These are phyloP conservation scores for Rhizoclosmatium sp. DNA, from an alignment of 192 early-diverging fungal genomes.

Conservation along the genomic window DNA sequence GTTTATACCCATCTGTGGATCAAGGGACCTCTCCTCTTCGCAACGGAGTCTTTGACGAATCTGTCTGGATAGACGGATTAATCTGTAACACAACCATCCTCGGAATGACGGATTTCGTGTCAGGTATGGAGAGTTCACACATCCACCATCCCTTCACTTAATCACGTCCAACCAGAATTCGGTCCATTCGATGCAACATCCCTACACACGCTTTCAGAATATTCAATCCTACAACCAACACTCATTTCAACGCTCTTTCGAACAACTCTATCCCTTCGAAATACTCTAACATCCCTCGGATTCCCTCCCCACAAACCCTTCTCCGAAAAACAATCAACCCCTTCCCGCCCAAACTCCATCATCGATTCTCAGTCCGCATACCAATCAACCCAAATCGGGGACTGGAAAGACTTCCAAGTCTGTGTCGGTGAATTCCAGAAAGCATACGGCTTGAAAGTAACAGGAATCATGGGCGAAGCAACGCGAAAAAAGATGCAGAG, in stretches of 20 bases:
- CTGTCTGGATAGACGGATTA: conserved; percentile 18
- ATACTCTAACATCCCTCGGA: conserved; percentile 13
- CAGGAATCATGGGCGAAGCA: neutral
- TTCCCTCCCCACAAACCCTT: neutral
- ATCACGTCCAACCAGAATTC: neutral
- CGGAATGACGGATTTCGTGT: conserved; percentile 32
- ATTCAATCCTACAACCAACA: neutral
- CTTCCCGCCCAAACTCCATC: neutral
- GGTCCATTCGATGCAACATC: conserved; percentile 22
- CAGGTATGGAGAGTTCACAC: neutral
- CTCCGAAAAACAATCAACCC: neutral
- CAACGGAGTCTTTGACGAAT: neutral
- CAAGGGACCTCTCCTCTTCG: neutral
- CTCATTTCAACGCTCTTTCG: conserved; percentile 13
- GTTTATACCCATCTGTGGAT: conserved; percentile 9
- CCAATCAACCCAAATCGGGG: neutral
- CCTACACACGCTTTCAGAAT: conserved; percentile 8
- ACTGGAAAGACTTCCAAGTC: conserved; percentile 11
- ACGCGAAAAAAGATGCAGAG: neutral
- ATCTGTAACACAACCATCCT: conserved; percentile 20
- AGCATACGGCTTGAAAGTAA: neutral
- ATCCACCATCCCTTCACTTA: neutral
- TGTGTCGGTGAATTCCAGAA: conserved; percentile 9
- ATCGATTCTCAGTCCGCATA: neutral
- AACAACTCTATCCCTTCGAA: neutral